Percentiles rank a stretch among this genome's conserved stretches.
phyloP scores from a whole-genome alignment of 176 grass and related monocot species.

The Eragrostis curvula region DNA sequence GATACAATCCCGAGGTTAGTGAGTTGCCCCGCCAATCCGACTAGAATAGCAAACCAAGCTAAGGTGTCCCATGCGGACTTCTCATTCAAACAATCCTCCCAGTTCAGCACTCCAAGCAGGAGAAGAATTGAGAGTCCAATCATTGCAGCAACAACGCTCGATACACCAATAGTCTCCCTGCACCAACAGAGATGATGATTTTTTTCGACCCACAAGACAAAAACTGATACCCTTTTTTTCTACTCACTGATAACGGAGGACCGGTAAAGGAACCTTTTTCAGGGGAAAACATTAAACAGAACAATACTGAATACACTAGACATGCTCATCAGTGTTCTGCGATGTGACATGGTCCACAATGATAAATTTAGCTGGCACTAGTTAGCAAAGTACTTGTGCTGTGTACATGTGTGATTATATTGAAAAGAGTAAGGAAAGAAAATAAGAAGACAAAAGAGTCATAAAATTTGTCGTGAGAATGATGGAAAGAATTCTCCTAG shows the following conservation, averaged over 20 bases:
- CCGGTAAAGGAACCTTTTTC: slow-evolving; percentile 5
- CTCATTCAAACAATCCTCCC: slow-evolving; percentile 95
- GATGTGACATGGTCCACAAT: slow-evolving; percentile 2
- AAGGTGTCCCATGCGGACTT: slow-evolving; percentile 98
- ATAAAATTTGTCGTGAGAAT: slow-evolving; percentile 1
- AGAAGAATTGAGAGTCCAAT: slow-evolving; percentile 91
- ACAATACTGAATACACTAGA: not conserved
- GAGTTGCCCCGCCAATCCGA: slow-evolving; percentile 94
- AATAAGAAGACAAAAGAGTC: not conserved
- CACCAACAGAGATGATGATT: not conserved
- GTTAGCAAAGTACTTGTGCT: not conserved
- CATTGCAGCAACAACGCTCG: slow-evolving; percentile 92
- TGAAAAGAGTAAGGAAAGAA: not conserved
- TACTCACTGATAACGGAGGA: not conserved
- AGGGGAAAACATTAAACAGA: slow-evolving; percentile 13
- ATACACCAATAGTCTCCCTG: slow-evolving; percentile 76
- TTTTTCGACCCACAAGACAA: not conserved
- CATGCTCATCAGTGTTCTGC: not conserved
- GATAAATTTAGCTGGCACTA: not conserved
- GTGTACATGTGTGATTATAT: not conserved
- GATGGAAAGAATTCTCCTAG: not conserved
- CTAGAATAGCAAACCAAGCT: slow-evolving; percentile 97
- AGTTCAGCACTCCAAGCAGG: slow-evolving; percentile 83
- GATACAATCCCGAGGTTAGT: slow-evolving; percentile 79
- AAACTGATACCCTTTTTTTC: not conserved